phyloP scores from a whole-genome alignment of 2,329 filamentous ascomycete genomes.

The Diplodia corticola region DNA sequence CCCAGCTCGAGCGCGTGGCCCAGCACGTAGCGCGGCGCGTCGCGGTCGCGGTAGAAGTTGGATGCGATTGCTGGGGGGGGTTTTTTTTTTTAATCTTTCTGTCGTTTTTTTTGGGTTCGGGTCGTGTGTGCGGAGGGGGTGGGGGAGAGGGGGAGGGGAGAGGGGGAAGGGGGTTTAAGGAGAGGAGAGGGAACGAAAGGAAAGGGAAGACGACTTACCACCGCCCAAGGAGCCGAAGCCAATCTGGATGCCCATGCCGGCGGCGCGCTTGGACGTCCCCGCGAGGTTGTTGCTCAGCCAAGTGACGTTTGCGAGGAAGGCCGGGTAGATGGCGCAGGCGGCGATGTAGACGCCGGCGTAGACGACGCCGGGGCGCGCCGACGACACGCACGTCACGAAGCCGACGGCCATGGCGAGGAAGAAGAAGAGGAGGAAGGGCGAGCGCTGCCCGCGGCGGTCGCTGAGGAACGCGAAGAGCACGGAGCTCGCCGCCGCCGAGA shows the following conservation, averaged over 20 bases:
- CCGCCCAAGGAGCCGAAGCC: constrained; percentile 34
- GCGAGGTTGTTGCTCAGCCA: constrained; percentile 37
- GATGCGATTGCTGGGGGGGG: constrained; percentile 60
- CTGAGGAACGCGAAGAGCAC: constrained; percentile 30
- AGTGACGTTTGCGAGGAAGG: constrained; percentile 34
- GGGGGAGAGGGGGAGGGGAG: no score
- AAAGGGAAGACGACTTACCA: constrained; percentile 1
- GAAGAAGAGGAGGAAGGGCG: constrained; percentile 31
- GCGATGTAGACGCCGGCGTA: constrained; percentile 35
- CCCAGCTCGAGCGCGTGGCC: constrained; percentile 55
- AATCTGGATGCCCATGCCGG: constrained; percentile 36
- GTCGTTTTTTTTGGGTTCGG: neutral
- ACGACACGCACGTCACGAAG: constrained; percentile 45
- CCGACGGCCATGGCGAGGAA: constrained; percentile 44
- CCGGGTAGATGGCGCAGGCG: constrained; percentile 33
- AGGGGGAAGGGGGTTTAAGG: no score
- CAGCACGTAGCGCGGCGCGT: constrained; percentile 52
- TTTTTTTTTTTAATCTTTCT: neutral
- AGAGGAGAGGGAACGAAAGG: neutral
- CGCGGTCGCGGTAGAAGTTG: constrained; percentile 64
- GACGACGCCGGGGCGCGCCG: constrained; percentile 43
- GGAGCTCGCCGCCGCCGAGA: constrained; percentile 30
- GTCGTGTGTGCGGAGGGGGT: no score
- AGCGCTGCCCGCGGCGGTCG: constrained; percentile 32
- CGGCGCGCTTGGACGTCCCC: constrained; percentile 33